phyloP scores from a whole-genome alignment of 169 alveolate species.

The Plasmodium gonderi region DNA sequence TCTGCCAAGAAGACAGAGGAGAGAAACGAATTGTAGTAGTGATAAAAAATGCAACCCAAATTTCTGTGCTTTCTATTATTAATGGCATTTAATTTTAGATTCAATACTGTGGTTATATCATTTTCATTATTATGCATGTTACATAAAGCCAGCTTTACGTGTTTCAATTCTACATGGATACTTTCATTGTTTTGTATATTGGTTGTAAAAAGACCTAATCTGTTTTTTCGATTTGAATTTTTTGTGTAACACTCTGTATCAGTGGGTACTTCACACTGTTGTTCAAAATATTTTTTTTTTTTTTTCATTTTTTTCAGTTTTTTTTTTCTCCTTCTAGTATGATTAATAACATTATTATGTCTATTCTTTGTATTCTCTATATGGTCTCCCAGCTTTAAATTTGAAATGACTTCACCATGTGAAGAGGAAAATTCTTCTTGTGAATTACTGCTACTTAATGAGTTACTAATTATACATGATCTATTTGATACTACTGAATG shows the following conservation, averaged over 20 bases:
- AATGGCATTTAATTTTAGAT: conserved; percentile 8
- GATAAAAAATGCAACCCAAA: conserved; percentile 10
- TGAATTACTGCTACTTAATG: conserved; percentile 4
- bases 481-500: neutral
- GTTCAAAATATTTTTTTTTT: neutral
- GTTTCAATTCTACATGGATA: neutral
- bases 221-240: neutral
- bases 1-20: conserved; percentile 30
- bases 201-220: neutral
- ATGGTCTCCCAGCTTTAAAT: neutral
- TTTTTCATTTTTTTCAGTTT: neutral
- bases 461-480: neutral
- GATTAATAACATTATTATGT: neutral
- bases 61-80: conserved; percentile 9
- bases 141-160: conserved; percentile 16
- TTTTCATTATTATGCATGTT: conserved; percentile 7
- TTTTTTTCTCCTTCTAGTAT: neutral
- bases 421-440: conserved; percentile 4
- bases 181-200: neutral
- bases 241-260: neutral
- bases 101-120: conserved; percentile 20
- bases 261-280: neutral
- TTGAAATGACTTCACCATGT: neutral
- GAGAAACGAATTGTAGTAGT: conserved; percentile 30
- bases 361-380: neutral